These are phyloP conservation scores for Calonectria henricotiae DNA, from an alignment of 2,329 filamentous ascomycete genomes.

Conservation along the genomic window DNA sequence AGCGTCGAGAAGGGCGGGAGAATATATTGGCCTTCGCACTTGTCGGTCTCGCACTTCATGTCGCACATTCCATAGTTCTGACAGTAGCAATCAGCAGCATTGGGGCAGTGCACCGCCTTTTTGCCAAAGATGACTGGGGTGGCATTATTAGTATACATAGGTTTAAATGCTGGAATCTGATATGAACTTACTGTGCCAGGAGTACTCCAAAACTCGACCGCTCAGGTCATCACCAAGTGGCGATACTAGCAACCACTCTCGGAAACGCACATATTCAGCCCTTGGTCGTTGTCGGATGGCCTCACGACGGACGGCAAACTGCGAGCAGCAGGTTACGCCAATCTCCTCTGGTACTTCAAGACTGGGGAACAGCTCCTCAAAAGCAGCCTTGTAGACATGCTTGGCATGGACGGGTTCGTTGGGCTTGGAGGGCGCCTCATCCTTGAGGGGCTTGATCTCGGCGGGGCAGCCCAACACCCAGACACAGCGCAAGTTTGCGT, in stretches of 20 bases:
- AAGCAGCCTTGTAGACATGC: slow-evolving; percentile 62
- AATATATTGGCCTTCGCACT: slow-evolving; percentile 72
- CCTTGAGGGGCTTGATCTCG: slow-evolving; percentile 63
- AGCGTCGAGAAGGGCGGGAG: slow-evolving; percentile 73
- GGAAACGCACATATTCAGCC: slow-evolving; percentile 71
- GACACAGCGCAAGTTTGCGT: slow-evolving; percentile 75
- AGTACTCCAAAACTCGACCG: slow-evolving; percentile 76
- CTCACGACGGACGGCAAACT: slow-evolving; percentile 74
- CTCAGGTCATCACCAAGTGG: slow-evolving; percentile 69
- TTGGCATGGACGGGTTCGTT: slow-evolving; percentile 59
- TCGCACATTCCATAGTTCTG: slow-evolving; percentile 76
- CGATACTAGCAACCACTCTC: slow-evolving; percentile 75
- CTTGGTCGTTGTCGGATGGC: slow-evolving; percentile 66
- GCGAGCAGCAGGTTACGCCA: slow-evolving; percentile 75
- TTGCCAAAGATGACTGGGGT: slow-evolving; percentile 72
- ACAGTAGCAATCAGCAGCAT: slow-evolving; percentile 76
- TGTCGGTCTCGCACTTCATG: slow-evolving; percentile 60
- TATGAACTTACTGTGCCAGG: slow-evolving; percentile 72
- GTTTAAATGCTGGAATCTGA: neutral
- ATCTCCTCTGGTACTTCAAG: slow-evolving; percentile 66
- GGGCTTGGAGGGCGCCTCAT: slow-evolving; percentile 57
- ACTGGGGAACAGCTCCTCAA: slow-evolving; percentile 61
- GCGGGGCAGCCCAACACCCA: slow-evolving; percentile 71
- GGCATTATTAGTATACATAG: slow-evolving; percentile 37
- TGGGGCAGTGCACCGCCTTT: slow-evolving; percentile 73